A percentile compares a stretch with the other conserved stretches of the same genome.
Evolutionary conservation across 1,284 basidiomycete genomes (phyloP).

Genomic region (Cystobasidium slooffiae): DNA sequence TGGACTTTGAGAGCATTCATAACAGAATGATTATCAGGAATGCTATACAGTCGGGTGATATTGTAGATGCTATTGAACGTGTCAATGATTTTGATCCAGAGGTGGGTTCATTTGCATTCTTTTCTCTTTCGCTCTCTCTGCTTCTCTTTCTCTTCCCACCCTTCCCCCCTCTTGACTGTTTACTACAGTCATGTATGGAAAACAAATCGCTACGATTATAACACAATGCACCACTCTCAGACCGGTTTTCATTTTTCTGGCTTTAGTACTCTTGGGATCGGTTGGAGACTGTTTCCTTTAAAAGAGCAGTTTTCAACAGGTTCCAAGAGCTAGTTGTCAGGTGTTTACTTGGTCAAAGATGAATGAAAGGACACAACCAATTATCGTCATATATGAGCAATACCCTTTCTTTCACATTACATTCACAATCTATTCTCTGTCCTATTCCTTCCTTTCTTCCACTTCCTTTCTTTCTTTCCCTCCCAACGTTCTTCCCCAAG

Average conservation of each 20-base stretch:
- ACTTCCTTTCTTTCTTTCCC: not conserved
- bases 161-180: not conserved
- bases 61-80: conserved; percentile 88
- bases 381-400: conserved; percentile 51
- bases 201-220: conserved; percentile 43
- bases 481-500: not conserved
- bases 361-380: conserved; percentile 54
- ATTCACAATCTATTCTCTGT: not conserved
- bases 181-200: not conserved
- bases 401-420: not conserved
- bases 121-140: not conserved
- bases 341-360: conserved; percentile 25
- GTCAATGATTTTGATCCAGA: conserved; percentile 97
- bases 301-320: too few relatives aligned
- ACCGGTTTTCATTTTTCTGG: conserved; percentile 56
- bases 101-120: conserved; percentile 64
- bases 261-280: not conserved
- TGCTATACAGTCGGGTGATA: conserved; percentile 89
- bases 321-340: too few relatives aligned
- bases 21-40: conserved; percentile 91
- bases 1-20: conserved; percentile 90
- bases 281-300: too few relatives aligned
- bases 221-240: conserved; percentile 96
- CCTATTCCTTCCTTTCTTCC: not conserved
- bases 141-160: conserved; percentile 38